Evolutionary conservation across 1,139 yeast genomes (phyloP), one percentile per base, ranked within the genome.

Genomic region (Magnusiomyces magnusii): DNA sequence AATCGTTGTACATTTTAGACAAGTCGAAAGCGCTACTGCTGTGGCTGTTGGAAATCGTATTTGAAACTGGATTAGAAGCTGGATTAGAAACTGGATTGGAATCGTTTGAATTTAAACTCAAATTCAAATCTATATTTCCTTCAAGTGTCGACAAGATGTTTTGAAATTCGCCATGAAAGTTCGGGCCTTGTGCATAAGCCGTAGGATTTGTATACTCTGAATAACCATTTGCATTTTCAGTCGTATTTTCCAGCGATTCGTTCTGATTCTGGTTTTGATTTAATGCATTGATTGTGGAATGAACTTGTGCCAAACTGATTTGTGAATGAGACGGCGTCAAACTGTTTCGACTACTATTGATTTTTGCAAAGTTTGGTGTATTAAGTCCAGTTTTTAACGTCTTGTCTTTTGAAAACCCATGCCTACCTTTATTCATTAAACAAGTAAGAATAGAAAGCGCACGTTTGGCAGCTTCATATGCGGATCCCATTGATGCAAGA

Each of bases 381-480:
- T 10, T 15, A 3, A 3, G 5, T n/a, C 19, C 44, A 17, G 19
- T 39, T 39, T 39, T 10, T n/a, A 39, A 15, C 17, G 44, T 9
- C 5, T 39, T 23, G 25, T 42, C 49, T 2, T 53, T 47, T 15
- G 55, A 44, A 53, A 53, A 53, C 25, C 55, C 55, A n/a, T 53
- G 24, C 13, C 42, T 7, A 10, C 55, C 55, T 31, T 53, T 53
- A 15, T 42, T 44, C 55, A 53, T 53, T 13, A 53, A 28, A 28
- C 55, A 21, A 1, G 55, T 53, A 10, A 53, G 27, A 15, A 53
- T 53, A 9, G 55, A 42, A 39, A 57, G 42, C 2, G 62, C 57
- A 3, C 62, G 53, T 44, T 51, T 53, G 17, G 60, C 57, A 5
- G 58, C 47, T 34, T 57, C 58, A 24, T 60, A 60, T 9, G 58